These are phyloP conservation scores for Aschersonia sp. DNA, from an alignment of 2,329 filamentous ascomycete species.

Conservation along the genomic window DNA sequence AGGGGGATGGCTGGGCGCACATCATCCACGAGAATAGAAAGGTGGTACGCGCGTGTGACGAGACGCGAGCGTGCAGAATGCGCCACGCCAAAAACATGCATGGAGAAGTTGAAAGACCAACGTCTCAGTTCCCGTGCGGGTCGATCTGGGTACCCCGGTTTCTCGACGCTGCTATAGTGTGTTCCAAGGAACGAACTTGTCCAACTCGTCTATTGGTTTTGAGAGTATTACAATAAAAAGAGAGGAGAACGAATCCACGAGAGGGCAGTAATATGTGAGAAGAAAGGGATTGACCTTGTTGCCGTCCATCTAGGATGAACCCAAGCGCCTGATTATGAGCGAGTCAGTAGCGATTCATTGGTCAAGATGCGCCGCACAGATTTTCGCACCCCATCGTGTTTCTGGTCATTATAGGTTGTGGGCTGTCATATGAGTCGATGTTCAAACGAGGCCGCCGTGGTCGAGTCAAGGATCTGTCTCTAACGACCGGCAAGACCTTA, in stretches of 20 bases:
- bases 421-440: neutral
- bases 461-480: neutral
- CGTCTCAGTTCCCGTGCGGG: neutral
- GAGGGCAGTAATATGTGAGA: too few species aligned
- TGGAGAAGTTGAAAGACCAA: neutral
- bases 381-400: neutral
- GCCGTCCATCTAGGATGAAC: too few species aligned
- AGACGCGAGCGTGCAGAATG: neutral
- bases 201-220: too few species aligned
- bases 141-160: neutral
- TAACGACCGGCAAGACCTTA: constrained; percentile 12
- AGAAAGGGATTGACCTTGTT: too few species aligned
- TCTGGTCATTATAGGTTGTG: neutral
- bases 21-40: neutral
- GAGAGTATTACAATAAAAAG: neutral
- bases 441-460: neutral
- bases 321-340: too few species aligned
- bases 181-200: too few species aligned
- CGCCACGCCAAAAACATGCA: neutral
- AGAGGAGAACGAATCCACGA: neutral
- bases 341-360: too few species aligned
- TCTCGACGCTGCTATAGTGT: neutral
- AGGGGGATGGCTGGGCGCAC: too few species aligned
- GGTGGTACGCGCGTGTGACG: neutral
- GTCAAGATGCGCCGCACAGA: neutral